A percentile compares a stretch with the other conserved stretches of the same genome.
phyloP scores from a whole-genome alignment of 2,329 filamentous ascomycete species.

The Endoconidiophora laricicola region DNA sequence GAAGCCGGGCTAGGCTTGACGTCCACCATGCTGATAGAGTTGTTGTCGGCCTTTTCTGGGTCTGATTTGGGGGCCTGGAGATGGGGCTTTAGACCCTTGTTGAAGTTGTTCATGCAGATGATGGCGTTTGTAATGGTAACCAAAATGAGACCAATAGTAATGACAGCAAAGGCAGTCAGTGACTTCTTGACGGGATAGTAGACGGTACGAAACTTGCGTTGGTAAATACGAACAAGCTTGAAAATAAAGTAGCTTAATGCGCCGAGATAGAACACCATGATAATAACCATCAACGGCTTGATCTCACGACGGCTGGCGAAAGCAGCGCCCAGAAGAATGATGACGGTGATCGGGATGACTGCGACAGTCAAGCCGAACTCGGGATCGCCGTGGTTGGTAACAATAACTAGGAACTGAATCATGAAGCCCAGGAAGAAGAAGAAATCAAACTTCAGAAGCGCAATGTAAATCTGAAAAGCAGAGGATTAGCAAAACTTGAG shows the following conservation, averaged over 20 bases:
- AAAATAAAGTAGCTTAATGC: conserved; percentile 92
- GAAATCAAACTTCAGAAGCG: conserved; percentile 95
- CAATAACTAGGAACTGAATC: conserved; percentile 90
- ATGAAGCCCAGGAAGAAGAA: conserved; percentile 99
- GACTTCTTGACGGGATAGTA: conserved; percentile 72
- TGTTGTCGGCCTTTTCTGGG: conserved; percentile 38
- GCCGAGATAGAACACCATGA: conserved; percentile 76
- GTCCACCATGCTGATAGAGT: conserved; percentile 39
- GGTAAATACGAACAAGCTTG: conserved; percentile 94
- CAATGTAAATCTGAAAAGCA: conserved; percentile 69
- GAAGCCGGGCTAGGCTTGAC: conserved; percentile 37
- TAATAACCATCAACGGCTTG: conserved; percentile 54
- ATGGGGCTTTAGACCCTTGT: conserved; percentile 75
- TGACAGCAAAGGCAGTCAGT: conserved; percentile 81
- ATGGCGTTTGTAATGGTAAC: conserved; percentile 76
- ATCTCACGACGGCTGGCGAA: conserved; percentile 71
- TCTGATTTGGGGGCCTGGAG: conserved; percentile 39
- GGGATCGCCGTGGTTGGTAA: conserved; percentile 48
- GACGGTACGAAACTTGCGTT: conserved; percentile 35
- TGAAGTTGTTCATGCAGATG: conserved; percentile 81
- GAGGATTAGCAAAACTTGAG: background rate
- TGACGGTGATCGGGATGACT: conserved; percentile 79
- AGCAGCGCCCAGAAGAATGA: conserved; percentile 71
- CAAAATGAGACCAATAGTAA: conserved; percentile 78
- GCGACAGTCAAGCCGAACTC: conserved; percentile 79